These are phyloP conservation scores for Orbilia blumenaviensis DNA, from an alignment of 2,329 filamentous ascomycete species.

Conservation along the genomic window DNA sequence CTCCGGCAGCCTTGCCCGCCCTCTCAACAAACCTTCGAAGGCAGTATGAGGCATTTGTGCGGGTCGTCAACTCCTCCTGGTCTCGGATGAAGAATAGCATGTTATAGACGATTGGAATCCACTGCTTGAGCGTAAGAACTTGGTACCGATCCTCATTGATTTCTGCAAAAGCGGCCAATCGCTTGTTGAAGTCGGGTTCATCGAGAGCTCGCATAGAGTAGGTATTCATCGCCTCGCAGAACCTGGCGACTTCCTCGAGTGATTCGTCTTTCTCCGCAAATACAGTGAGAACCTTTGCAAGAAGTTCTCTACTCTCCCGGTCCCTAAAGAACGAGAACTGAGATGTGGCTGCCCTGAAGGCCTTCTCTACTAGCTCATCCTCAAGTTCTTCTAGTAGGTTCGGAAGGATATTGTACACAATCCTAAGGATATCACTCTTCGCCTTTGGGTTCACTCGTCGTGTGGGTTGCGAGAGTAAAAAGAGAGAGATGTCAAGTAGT, in stretches of 20 bases:
- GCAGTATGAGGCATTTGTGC: conserved; percentile 82
- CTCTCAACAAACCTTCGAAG: conserved; percentile 80
- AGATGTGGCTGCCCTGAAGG: conserved; percentile 78
- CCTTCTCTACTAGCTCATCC: conserved; percentile 68
- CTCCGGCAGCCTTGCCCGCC: conserved; percentile 63
- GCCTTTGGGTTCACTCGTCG: conserved; percentile 81
- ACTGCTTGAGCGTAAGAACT: conserved; percentile 75
- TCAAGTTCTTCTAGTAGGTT: conserved; percentile 70
- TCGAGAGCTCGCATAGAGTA: conserved; percentile 77
- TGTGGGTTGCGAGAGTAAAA: conserved; percentile 83
- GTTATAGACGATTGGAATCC: conserved; percentile 88
- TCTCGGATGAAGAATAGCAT: conserved; percentile 86
- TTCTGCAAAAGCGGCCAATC: conserved; percentile 77
- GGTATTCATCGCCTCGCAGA: conserved; percentile 84
- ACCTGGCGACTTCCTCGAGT: conserved; percentile 70
- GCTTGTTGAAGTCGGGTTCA: conserved; percentile 85
- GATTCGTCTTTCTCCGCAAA: conserved; percentile 73
- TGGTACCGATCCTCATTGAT: conserved; percentile 73
- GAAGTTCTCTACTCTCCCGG: conserved; percentile 74
- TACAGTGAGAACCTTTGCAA: conserved; percentile 77
- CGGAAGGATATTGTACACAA: conserved; percentile 81
- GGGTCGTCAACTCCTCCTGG: conserved; percentile 85
- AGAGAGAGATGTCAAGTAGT: conserved; percentile 80
- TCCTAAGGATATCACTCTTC: conserved; percentile 80
- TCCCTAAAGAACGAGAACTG: conserved; percentile 93